phyloP scores from a whole-genome alignment of 768 basidiomycete genomes.

The Crassisporium funariophilum region DNA sequence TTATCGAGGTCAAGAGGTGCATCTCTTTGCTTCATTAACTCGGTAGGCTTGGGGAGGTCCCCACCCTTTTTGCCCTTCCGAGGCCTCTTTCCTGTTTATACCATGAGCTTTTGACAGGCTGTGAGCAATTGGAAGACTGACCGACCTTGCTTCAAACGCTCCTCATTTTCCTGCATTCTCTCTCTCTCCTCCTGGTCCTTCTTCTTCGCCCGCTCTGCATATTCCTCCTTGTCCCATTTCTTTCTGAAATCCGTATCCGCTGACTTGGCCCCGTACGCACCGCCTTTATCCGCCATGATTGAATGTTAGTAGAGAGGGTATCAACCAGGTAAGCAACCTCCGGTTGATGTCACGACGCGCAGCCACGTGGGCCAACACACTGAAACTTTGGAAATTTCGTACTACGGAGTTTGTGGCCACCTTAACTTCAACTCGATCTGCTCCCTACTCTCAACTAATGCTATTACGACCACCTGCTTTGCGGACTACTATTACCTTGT shows the following conservation, averaged over 20 bases:
- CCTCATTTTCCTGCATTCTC: slow-evolving; percentile 85
- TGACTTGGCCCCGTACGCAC: slow-evolving; percentile 46
- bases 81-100: slow-evolving; percentile 75
- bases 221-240: slow-evolving; percentile 96
- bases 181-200: slow-evolving; percentile 81
- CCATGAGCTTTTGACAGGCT: too few relatives aligned
- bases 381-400: too few relatives aligned
- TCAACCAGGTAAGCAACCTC: too few relatives aligned
- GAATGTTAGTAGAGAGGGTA: too few relatives aligned
- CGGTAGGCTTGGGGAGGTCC: slow-evolving; percentile 91
- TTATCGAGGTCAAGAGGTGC: slow-evolving; percentile 87
- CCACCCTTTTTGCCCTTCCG: slow-evolving; percentile 68
- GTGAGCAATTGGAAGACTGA: neutral
- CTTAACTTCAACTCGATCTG: neutral
- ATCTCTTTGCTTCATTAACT: slow-evolving; percentile 90
- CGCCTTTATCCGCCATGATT: slow-evolving; percentile 40
- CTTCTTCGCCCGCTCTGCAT: slow-evolving; percentile 79
- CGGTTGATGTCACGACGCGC: too few relatives aligned
- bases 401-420: neutral
- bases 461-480: slow-evolving; percentile 11
- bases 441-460: slow-evolving; percentile 13
- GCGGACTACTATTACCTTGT: slow-evolving; percentile 7
- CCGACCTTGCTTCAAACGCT: slow-evolving; percentile 80
- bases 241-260: slow-evolving; percentile 79
- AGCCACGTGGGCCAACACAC: too few relatives aligned